phyloP scores from a whole-genome alignment of 768 basidiomycete genomes.

The Phanerochaete sordida region DNA sequence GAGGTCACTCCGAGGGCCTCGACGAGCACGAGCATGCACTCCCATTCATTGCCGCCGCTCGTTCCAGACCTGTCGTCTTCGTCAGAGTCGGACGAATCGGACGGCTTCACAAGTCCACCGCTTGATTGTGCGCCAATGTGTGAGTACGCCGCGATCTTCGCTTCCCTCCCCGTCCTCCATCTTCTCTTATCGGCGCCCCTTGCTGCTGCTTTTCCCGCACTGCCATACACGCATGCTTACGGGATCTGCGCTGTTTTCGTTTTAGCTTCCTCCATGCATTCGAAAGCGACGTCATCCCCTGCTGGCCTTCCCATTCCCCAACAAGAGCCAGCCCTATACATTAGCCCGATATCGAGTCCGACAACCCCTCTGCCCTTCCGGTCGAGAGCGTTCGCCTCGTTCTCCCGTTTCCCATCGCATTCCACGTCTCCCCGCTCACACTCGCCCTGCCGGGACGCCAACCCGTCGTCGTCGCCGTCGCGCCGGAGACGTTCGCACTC shows the following conservation, averaged over 20 bases:
- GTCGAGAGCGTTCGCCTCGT: constrained; percentile 3
- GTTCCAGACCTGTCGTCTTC: constrained; percentile 58
- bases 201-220: constrained; percentile 1
- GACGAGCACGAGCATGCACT: constrained; percentile 8
- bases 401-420: constrained; percentile 4
- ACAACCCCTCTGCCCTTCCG: constrained; percentile 11
- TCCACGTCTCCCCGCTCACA: not conserved
- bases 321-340: constrained; percentile 1
- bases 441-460: constrained; percentile 3
- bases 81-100: constrained; percentile 63
- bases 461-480: constrained; percentile 1
- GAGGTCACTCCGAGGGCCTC: not conserved
- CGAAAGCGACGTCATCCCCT: constrained; percentile 9
- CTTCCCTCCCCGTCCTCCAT: not conserved
- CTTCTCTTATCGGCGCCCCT: constrained; percentile 7
- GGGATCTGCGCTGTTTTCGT: constrained; percentile 5
- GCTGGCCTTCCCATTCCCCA: not conserved
- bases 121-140: constrained; percentile 14
- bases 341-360: constrained; percentile 6
- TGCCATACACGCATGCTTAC: constrained; percentile 3
- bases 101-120: constrained; percentile 38
- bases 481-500: constrained; percentile 4
- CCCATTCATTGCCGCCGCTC: constrained; percentile 38
- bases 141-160: constrained; percentile 4
- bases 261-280: not conserved